These are phyloP conservation scores for Alternaria sp. DNA, from an alignment of 2,329 filamentous ascomycete species.

Conservation along the genomic window DNA sequence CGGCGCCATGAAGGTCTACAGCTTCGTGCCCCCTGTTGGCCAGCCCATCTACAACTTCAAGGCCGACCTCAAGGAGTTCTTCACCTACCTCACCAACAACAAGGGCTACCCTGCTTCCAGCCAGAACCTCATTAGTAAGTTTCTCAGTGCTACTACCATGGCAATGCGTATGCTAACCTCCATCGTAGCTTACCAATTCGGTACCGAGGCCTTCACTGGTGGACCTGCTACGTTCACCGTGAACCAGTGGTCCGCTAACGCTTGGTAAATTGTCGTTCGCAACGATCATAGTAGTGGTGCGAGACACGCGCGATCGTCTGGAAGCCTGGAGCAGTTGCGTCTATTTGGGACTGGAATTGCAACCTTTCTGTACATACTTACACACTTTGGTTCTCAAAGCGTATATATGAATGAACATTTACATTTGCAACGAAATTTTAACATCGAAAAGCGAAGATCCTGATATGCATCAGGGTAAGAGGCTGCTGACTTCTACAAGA, in stretches of 20 bases:
- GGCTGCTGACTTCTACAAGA: background rate
- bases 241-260: constrained; percentile 20
- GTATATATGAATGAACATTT: background rate
- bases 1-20: constrained; percentile 65
- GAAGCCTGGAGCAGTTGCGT: background rate
- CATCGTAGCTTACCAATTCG: constrained; percentile 26
- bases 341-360: background rate
- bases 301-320: background rate
- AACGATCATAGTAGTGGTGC: background rate
- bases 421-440: background rate
- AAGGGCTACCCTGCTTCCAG: constrained; percentile 49
- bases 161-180: background rate
- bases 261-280: constrained; percentile 1
- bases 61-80: constrained; percentile 64
- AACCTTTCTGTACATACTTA: background rate
- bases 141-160: background rate
- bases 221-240: constrained; percentile 30
- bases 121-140: constrained; percentile 34
- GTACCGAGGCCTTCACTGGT: constrained; percentile 34
- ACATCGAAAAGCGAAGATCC: background rate
- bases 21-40: constrained; percentile 55
- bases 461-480: background rate
- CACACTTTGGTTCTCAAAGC: background rate
- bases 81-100: constrained; percentile 60
- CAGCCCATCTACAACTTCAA: constrained; percentile 56